A percentile compares a stretch with the other conserved stretches of the same genome.
Evolutionary conservation across 108 stramenopile species (phyloP).

Genomic region (Cyclotella atomus): DNA sequence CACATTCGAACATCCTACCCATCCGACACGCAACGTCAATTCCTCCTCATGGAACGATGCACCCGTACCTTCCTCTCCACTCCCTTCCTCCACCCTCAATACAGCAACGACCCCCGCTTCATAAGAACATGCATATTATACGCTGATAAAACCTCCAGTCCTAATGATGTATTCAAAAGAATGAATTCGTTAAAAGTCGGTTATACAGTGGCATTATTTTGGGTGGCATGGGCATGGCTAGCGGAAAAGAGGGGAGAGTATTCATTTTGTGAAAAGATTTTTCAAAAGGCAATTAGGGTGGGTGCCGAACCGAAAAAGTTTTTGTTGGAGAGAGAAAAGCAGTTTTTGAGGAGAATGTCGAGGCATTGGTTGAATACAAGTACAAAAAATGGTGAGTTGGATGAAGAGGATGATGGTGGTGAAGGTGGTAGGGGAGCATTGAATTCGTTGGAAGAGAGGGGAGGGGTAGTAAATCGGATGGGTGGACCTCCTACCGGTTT

Average conservation of each 20-base stretch:
- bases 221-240: slow-evolving; percentile 62
- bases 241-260: slow-evolving; percentile 52
- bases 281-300: slow-evolving; percentile 68
- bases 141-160: slow-evolving; percentile 75
- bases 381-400: slow-evolving; percentile 36
- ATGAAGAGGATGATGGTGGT: slow-evolving; percentile 49
- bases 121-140: slow-evolving; percentile 81
- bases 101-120: slow-evolving; percentile 75
- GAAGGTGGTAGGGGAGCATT: slow-evolving; percentile 56
- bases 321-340: slow-evolving; percentile 71
- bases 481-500: background rate
- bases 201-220: slow-evolving; percentile 58
- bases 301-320: slow-evolving; percentile 69
- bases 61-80: slow-evolving; percentile 62
- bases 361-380: slow-evolving; percentile 77
- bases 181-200: slow-evolving; percentile 78
- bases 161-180: slow-evolving; percentile 72
- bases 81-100: slow-evolving; percentile 45
- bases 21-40: slow-evolving; percentile 73
- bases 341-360: slow-evolving; percentile 86
- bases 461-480: slow-evolving; percentile 36
- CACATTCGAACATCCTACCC: slow-evolving; percentile 73
- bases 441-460: slow-evolving; percentile 48
- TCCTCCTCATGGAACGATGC: slow-evolving; percentile 85
- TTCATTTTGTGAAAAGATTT: slow-evolving; percentile 53